Percentiles rank a stretch among this genome's conserved stretches.
Evolutionary conservation across 495 filamentous ascomycete genomes (phyloP).

Genomic region (Tuber microsphaerosporum): DNA sequence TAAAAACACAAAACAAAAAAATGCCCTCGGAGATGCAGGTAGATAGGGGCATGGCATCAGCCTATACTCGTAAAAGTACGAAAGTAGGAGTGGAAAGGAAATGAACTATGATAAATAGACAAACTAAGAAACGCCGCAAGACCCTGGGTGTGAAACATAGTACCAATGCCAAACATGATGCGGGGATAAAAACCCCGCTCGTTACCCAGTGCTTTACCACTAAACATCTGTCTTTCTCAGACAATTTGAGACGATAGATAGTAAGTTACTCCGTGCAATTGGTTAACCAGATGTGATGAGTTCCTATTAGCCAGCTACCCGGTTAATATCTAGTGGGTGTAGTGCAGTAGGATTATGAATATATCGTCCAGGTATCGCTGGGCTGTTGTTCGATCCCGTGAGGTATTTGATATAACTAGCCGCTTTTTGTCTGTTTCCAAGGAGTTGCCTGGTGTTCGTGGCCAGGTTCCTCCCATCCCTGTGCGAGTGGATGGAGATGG

Average conservation of each 20-base stretch:
- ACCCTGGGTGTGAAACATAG: background rate
- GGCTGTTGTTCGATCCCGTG: background rate
- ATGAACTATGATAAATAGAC: background rate
- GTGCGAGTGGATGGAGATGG: background rate
- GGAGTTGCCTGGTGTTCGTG: conserved; percentile 4
- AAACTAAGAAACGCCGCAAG: background rate
- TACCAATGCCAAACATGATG: background rate
- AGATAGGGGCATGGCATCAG: background rate
- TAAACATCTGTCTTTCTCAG: background rate
- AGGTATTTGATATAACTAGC: conserved; percentile 1
- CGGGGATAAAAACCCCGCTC: background rate
- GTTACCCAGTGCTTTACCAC: background rate
- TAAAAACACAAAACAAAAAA: background rate
- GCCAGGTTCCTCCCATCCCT: background rate
- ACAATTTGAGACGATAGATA: background rate
- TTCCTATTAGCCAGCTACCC: background rate
- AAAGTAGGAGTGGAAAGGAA: background rate
- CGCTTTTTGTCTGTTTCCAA: background rate
- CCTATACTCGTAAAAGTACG: background rate
- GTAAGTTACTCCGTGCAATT: background rate
- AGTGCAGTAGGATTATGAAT: background rate
- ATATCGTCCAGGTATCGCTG: background rate
- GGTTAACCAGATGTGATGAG: background rate
- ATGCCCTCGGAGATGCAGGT: background rate
- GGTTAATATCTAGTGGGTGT: background rate